Evolutionary conservation across 331 rosid genomes (phyloP).

Genomic region (Malus hybrid): DNA sequence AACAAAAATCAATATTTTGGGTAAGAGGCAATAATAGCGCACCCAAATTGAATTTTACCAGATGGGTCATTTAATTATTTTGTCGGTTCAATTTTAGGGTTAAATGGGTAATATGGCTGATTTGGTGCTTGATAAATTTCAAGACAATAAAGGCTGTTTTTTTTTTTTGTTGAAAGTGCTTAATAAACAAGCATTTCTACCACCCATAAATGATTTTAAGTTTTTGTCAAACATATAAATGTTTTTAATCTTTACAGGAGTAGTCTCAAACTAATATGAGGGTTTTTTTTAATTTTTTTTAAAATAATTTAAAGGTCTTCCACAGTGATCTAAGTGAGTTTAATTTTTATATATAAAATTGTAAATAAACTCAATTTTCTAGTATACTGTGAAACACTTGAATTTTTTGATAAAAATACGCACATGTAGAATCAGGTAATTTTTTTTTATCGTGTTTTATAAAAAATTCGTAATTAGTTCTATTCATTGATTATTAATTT

Average conservation of each 20-base stretch:
- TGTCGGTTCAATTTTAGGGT: slow-evolving; percentile 16
- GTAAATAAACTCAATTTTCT: background rate
- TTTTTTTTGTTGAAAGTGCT: too few species aligned
- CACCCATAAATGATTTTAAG: background rate
- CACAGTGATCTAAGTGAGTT: background rate
- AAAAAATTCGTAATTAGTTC: too few species aligned
- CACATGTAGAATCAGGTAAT: too few species aligned
- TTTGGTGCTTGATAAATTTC: background rate
- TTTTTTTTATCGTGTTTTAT: too few species aligned
- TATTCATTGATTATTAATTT: too few species aligned
- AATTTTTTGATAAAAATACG: background rate
- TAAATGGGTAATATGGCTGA: background rate
- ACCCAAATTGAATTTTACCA: slow-evolving; percentile 1
- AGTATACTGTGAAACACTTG: background rate
- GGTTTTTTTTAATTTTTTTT: background rate
- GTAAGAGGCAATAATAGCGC: background rate
- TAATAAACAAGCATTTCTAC: too few species aligned
- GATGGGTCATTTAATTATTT: slow-evolving; percentile 10
- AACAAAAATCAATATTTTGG: background rate
- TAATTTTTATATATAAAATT: too few species aligned
- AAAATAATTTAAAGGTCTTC: background rate
- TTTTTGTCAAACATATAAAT: background rate
- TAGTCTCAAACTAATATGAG: background rate
- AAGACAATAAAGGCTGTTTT: background rate
- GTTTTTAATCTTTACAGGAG: background rate